Percentiles rank a stretch among this genome's conserved stretches.
phyloP scores from a whole-genome alignment of 140 eudicot species.

The Cichorium intybus region DNA sequence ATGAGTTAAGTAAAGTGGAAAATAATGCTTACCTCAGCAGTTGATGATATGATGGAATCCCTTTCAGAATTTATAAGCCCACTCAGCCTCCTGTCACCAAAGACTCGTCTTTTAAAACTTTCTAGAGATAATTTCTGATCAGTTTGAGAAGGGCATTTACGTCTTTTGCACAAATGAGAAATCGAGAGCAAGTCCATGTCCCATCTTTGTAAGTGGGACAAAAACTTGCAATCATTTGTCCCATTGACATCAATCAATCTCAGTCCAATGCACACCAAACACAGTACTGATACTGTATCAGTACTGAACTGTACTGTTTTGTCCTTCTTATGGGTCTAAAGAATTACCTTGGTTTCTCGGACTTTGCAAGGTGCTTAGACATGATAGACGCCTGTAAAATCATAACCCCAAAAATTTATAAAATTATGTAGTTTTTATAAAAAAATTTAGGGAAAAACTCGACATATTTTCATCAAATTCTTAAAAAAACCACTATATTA shows the following conservation, averaged over 20 bases:
- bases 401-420: slow-evolving; percentile 6
- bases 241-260: too few species aligned
- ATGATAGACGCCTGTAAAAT: slow-evolving; percentile 82
- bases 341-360: slow-evolving; percentile 86
- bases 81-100: slow-evolving; percentile 67
- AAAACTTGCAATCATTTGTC: too few species aligned
- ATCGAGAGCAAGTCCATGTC: too few species aligned
- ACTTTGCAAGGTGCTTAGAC: slow-evolving; percentile 83
- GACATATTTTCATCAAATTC: too few species aligned
- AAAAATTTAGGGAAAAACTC: too few species aligned
- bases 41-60: slow-evolving; percentile 46
- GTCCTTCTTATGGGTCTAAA: neutral
- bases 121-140: too few species aligned
- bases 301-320: neutral
- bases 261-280: too few species aligned
- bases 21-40: slow-evolving; percentile 40
- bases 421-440: neutral
- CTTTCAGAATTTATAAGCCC: slow-evolving; percentile 63
- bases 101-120: neutral
- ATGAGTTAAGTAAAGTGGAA: neutral
- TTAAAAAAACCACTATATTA: too few species aligned
- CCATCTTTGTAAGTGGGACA: neutral
- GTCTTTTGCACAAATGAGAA: too few species aligned
- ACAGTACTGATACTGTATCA: too few species aligned
- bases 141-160: too few species aligned